Percentiles rank a stretch among this genome's conserved stretches.
Conservation (phyloP, 73 alveolate genomes). For the Paramecium tetraurelia region DNA sequence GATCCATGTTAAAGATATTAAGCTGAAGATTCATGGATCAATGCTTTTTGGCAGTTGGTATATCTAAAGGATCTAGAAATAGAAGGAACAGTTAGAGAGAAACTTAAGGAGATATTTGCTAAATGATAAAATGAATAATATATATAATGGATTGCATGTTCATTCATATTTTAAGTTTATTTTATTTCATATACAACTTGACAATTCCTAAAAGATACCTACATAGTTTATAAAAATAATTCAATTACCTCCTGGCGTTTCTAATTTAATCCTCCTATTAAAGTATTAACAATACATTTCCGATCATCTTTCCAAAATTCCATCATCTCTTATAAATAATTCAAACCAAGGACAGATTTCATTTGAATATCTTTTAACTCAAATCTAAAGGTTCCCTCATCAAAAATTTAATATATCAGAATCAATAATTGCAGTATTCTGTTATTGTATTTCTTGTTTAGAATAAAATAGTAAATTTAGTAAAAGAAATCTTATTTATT, state of each 20-base stretch:
- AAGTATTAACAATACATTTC: not conserved
- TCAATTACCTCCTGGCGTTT: not conserved
- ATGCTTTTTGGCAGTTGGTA: slow-evolving; percentile 46
- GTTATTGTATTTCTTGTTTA: not conserved
- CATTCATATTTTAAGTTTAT: not conserved
- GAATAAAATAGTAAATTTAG: too few species aligned
- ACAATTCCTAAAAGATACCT: not conserved
- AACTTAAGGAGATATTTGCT: slow-evolving; percentile 17
- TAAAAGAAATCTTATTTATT: not conserved
- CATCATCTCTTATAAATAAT: not conserved
- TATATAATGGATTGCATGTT: not conserved
- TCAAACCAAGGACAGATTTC: not conserved
- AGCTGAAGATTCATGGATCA: slow-evolving; percentile 52
- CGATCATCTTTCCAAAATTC: too few species aligned
- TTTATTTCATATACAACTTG: not conserved
- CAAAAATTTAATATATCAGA: not conserved
- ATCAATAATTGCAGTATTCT: not conserved
- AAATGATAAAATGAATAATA: slow-evolving; percentile 1
- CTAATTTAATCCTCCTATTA: not conserved
- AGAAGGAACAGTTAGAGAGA: slow-evolving; percentile 50
- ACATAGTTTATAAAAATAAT: not conserved
- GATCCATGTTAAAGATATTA: slow-evolving; percentile 48
- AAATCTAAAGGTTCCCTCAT: too few species aligned
- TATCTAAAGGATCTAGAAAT: slow-evolving; percentile 44
- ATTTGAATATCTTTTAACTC: not conserved